Evolutionary conservation across 2,329 filamentous ascomycete genomes (phyloP).

Genomic region (Dactylellina sp.): DNA sequence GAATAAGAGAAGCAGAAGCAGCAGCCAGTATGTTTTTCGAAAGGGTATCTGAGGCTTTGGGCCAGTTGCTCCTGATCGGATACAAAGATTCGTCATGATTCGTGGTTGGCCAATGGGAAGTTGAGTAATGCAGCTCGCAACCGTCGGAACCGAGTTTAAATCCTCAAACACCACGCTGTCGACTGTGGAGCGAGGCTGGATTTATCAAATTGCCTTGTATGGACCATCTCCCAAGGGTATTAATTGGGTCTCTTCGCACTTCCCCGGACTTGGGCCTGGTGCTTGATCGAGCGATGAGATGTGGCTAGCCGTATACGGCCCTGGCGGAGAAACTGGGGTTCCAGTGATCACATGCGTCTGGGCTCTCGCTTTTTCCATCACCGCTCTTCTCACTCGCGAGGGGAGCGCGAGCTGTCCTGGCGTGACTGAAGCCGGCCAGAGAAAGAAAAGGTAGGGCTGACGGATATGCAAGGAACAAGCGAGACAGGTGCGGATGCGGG

Average conservation of each 20-base stretch:
- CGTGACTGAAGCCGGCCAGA: background rate
- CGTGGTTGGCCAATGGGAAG: background rate
- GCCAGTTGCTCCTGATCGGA: too few relatives aligned
- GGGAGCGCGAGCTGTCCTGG: too few relatives aligned
- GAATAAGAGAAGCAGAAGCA: too few relatives aligned
- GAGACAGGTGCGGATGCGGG: conserved; percentile 17
- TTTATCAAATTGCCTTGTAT: too few relatives aligned
- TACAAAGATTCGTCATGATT: too few relatives aligned
- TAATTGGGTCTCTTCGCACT: too few relatives aligned
- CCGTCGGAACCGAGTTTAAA: background rate
- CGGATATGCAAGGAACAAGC: conserved; percentile 56
- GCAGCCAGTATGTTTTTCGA: too few relatives aligned
- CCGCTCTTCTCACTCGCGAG: too few relatives aligned
- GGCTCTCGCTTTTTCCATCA: background rate
- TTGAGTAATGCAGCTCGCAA: background rate
- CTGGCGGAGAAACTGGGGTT: background rate
- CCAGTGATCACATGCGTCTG: background rate
- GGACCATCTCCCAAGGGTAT: too few relatives aligned
- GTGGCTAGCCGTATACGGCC: background rate
- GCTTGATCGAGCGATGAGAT: background rate
- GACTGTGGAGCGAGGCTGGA: too few relatives aligned
- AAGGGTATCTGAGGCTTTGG: too few relatives aligned
- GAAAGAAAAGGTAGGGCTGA: conserved; percentile 18
- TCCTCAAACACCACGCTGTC: too few relatives aligned
- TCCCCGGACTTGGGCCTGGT: background rate